Percentiles rank a stretch among this genome's conserved stretches.
These are phyloP conservation scores for Betula pendula DNA, from an alignment of 306 rosid species.

Conservation along the genomic window DNA sequence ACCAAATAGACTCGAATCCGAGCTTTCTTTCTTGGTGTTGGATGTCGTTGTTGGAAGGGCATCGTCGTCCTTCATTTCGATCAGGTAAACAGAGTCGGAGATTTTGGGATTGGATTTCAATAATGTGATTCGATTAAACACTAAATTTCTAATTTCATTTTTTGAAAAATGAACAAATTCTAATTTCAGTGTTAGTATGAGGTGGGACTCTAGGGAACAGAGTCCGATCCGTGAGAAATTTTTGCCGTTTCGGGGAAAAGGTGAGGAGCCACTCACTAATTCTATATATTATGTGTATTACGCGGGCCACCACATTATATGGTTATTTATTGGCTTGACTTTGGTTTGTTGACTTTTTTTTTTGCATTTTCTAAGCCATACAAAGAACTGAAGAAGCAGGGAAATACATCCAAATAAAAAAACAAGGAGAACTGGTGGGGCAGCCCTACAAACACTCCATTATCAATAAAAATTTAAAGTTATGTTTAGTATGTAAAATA, in stretches of 20 bases:
- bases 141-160: too few species aligned
- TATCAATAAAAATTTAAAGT: too few species aligned
- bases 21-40: constrained; percentile 54
- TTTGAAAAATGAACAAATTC: too few species aligned
- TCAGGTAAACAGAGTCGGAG: neutral
- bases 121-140: neutral
- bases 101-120: constrained; percentile 2
- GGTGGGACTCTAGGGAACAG: constrained; percentile 28
- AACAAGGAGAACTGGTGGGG: too few species aligned
- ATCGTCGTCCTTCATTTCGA: constrained; percentile 87
- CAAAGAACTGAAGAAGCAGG: too few species aligned
- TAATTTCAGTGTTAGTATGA: constrained; percentile 8
- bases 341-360: too few species aligned
- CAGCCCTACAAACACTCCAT: too few species aligned
- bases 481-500: too few species aligned
- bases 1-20: constrained; percentile 59
- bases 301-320: constrained; percentile 24
- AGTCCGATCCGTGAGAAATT: constrained; percentile 27
- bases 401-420: too few species aligned
- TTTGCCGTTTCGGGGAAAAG: neutral
- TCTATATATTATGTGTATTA: neutral
- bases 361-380: too few species aligned
- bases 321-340: neutral
- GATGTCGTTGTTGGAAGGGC: constrained; percentile 68
- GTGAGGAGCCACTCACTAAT: neutral